These are phyloP conservation scores for Begonia fuchsioides DNA, from an alignment of 306 rosid genomes.

Conservation along the genomic window DNA sequence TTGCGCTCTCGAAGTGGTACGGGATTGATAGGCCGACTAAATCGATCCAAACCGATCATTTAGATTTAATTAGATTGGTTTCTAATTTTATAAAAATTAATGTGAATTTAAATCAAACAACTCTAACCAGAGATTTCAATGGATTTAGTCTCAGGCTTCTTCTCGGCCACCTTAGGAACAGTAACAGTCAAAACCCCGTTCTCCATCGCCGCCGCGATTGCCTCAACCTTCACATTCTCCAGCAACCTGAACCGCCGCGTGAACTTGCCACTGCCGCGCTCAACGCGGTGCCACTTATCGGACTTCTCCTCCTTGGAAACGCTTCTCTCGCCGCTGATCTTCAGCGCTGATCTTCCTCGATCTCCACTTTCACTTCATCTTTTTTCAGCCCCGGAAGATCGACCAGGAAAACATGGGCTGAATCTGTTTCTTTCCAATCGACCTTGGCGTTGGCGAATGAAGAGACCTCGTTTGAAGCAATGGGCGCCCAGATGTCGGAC, in stretches of 20 bases:
- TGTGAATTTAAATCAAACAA: too few species aligned
- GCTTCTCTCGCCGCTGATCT: constrained; percentile 20
- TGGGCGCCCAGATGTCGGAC: constrained; percentile 4
- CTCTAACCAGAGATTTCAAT: constrained; percentile 8
- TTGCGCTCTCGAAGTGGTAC: too few species aligned
- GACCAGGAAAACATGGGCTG: constrained; percentile 16
- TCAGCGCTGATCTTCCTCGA: constrained; percentile 18
- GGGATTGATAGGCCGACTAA: too few species aligned
- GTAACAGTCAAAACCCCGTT: constrained; percentile 28
- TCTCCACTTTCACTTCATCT: constrained; percentile 25
- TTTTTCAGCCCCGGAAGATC: constrained; percentile 21
- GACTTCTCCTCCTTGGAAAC: constrained; percentile 15
- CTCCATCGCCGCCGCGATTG: constrained; percentile 20
- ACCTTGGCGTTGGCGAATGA: constrained; percentile 5
- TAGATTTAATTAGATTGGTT: too few species aligned
- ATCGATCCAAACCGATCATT: too few species aligned
- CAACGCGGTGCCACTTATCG: constrained; percentile 16
- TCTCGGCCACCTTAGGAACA: constrained; percentile 20
- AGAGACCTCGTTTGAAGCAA: constrained; percentile 4
- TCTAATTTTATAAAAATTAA: too few species aligned
- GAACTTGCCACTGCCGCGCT: constrained; percentile 16
- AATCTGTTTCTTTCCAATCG: constrained; percentile 24
- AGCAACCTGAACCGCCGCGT: constrained; percentile 29
- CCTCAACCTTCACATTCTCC: constrained; percentile 13
- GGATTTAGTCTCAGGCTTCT: constrained; percentile 2